These are phyloP conservation scores for Russula sp. DNA, from an alignment of 768 basidiomycete species.

Conservation along the genomic window DNA sequence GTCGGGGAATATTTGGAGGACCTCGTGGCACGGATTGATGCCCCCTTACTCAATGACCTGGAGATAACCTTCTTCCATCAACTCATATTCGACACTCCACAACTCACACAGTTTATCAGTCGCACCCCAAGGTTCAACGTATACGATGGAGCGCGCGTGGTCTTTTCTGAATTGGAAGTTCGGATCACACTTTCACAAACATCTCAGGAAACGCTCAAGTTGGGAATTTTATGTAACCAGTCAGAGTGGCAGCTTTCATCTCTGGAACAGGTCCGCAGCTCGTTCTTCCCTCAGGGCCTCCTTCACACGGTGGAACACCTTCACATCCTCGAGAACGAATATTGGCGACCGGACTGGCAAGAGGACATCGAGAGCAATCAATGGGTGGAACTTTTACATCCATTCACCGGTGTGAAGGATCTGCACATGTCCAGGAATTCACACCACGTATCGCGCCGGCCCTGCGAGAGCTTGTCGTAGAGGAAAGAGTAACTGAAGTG, in stretches of 20 bases:
- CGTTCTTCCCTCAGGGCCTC: not conserved
- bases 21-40: no score
- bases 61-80: not conserved
- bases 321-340: no score
- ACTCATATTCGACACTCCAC: not conserved
- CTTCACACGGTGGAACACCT: not conserved
- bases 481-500: no score
- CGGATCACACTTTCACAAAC: not conserved
- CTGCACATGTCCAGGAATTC: no score
- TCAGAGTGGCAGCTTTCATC: not conserved
- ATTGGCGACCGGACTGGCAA: no score
- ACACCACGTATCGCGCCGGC: no score
- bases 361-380: no score
- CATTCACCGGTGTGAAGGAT: no score
- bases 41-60: no score
- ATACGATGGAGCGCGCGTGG: not conserved
- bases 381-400: no score
- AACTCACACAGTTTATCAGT: not conserved
- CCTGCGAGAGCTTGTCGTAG: no score
- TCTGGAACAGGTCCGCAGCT: not conserved
- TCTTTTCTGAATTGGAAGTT: not conserved
- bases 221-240: not conserved
- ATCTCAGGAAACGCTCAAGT: not conserved
- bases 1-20: no score
- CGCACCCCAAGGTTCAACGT: not conserved